A percentile compares a stretch with the other conserved stretches of the same genome.
Evolutionary conservation across 2,329 filamentous ascomycete species (phyloP).

Genomic region (Zymoseptoria pseudotritici): DNA sequence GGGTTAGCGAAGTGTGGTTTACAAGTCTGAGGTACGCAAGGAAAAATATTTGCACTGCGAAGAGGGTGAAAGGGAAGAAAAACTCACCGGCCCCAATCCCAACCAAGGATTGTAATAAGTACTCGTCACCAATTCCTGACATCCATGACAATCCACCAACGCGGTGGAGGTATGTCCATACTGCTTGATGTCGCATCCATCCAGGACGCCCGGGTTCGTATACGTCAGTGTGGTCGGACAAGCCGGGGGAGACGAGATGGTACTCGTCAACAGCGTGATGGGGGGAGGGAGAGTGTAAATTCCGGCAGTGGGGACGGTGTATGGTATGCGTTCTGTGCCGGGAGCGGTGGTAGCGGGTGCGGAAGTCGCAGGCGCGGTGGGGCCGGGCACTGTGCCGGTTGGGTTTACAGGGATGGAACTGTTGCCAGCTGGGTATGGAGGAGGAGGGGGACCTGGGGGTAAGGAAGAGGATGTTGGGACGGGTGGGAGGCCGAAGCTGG

Average conservation of each 20-base stretch:
- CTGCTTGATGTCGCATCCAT: neutral
- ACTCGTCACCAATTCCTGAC: neutral
- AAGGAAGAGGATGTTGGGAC: too few relatives aligned
- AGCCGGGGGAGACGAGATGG: neutral
- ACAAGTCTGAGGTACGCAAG: too few relatives aligned
- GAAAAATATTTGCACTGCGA: too few relatives aligned
- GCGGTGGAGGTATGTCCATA: neutral
- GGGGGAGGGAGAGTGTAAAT: neutral
- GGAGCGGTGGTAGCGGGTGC: neutral
- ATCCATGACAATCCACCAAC: neutral
- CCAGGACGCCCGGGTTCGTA: neutral
- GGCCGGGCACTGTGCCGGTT: too few relatives aligned
- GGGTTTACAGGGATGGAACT: too few relatives aligned
- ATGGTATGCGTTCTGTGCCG: neutral
- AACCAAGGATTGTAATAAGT: neutral
- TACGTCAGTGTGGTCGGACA: constrained; percentile 10
- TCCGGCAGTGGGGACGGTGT: neutral
- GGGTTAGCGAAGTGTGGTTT: too few relatives aligned
- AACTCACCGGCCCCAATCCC: neutral
- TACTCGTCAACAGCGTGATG: neutral
- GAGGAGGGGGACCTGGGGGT: too few relatives aligned
- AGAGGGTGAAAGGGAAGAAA: too few relatives aligned
- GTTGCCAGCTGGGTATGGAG: too few relatives aligned
- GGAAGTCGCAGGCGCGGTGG: neutral
- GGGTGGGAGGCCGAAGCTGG: too few relatives aligned